Base-by-base conservation (phyloP, 768 basidiomycete genomes). In the Leucocoprinus sp. region DNA sequence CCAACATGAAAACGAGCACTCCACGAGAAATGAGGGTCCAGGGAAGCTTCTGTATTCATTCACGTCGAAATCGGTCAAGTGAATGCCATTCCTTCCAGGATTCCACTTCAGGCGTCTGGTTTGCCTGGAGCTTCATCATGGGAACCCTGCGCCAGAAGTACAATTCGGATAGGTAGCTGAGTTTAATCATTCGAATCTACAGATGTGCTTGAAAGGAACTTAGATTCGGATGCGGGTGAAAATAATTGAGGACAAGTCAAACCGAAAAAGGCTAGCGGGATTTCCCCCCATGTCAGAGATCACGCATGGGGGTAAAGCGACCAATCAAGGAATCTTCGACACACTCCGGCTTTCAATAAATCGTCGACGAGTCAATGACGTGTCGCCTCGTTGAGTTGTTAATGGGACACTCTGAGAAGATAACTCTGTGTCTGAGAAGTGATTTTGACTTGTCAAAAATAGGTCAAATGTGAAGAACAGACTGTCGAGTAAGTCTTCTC, bases 191-290 rank as follows among this genome's bases (percentile, higher is more conserved):
- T 18, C 56, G 61, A 61, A 69, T 67, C 65, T 65, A 50, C 50
- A 64, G 65, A 68, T 68, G 60, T 58, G 54, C 54, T 63, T 67
- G 62, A 61, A 58, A 55, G 54, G 54, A 57, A 55, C 59, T 55
- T 60, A 65, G 64, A 60, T 64, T 66, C 55, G 55, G 61, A 53
- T 55, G 52, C 52, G 51, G 54, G 52, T 52, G 54, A 52, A 57
- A 57, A 52, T 50, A 52, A 59, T 61, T 59, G 58, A 60, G 57
- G 60, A 62, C 54, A 55, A 31, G 53, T 53, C 56, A 54, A 55
- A 49, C 69, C 63, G 57, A 59, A 69, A 65, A 63, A 58, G 69
- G 69, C 68, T 70, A 70, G 67, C 53, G 57, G 55, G 56, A 27
- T 55, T 50, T 40, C 51, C n/a, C 55, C 51, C 31, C 48, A 51